Percentiles rank a stretch among this genome's conserved stretches.
These are phyloP conservation scores for Yarrowia osloensis DNA, from an alignment of 805 yeast species.

Conservation along the genomic window DNA sequence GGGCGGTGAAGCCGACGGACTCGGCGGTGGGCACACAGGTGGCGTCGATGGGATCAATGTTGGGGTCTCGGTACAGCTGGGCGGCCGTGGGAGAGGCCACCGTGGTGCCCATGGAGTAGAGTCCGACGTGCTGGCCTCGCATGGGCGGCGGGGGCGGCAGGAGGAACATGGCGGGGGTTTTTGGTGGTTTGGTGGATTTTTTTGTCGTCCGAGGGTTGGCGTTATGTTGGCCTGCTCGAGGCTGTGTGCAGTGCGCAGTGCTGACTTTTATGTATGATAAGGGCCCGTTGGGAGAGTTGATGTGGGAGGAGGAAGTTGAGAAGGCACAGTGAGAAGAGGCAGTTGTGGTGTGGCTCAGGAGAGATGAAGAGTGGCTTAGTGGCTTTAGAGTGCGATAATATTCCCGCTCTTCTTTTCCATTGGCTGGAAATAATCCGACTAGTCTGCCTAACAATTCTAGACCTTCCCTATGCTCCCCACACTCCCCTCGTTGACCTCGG, in stretches of 20 bases:
- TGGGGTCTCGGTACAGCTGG: constrained; percentile 25
- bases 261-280: constrained; percentile 17
- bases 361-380: not conserved
- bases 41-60: constrained; percentile 6
- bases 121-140: constrained; percentile 4
- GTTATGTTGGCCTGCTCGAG: too few relatives aligned
- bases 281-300: constrained; percentile 4
- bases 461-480: not conserved
- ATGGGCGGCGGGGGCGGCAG: constrained; percentile 24
- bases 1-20: constrained; percentile 37
- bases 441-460: not conserved
- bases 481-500: not conserved
- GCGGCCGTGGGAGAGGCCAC: constrained; percentile 16
- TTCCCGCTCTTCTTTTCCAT: not conserved
- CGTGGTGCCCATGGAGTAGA: constrained; percentile 10
- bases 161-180: not conserved
- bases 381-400: not conserved
- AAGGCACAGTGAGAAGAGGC: not conserved
- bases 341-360: too few relatives aligned
- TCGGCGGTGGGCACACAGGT: constrained; percentile 5
- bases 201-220: not conserved
- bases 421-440: not conserved
- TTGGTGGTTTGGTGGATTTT: not conserved
- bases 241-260: constrained; percentile 9
- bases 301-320: not conserved